Evolutionary conservation across 805 yeast genomes (phyloP).

Genomic region (Metschnikowia peoriensis): DNA sequence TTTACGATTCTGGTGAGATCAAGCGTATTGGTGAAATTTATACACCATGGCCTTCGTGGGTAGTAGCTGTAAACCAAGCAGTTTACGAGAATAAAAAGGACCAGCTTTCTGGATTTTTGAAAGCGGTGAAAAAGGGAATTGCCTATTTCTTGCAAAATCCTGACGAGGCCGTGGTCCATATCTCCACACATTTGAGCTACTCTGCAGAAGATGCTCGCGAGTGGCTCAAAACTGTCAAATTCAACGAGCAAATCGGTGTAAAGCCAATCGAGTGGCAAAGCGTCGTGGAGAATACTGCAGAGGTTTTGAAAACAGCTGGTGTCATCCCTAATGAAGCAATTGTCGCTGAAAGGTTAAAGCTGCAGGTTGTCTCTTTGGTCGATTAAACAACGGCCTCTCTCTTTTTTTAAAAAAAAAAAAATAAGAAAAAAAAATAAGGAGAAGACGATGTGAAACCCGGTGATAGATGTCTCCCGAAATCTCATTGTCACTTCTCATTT

Average conservation of each 20-base stretch:
- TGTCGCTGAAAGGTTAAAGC: slow-evolving; percentile 28
- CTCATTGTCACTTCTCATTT: too few relatives aligned
- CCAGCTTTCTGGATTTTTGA: slow-evolving; percentile 39
- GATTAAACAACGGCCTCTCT: slow-evolving; percentile 1
- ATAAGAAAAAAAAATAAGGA: not conserved
- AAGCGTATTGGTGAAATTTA: slow-evolving; percentile 82
- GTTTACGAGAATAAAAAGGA: slow-evolving; percentile 28
- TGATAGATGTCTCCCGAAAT: too few relatives aligned
- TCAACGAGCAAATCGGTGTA: slow-evolving; percentile 44
- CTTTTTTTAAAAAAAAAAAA: not conserved
- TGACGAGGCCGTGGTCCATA: slow-evolving; percentile 66
- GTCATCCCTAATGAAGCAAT: slow-evolving; percentile 42
- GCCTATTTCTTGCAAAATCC: slow-evolving; percentile 56
- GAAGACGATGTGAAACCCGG: not conserved
- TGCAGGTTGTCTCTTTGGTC: slow-evolving; percentile 13
- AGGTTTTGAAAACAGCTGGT: slow-evolving; percentile 61
- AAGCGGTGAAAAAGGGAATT: slow-evolving; percentile 65
- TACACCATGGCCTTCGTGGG: slow-evolving; percentile 98
- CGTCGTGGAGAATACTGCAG: slow-evolving; percentile 54
- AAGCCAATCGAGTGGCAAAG: slow-evolving; percentile 45
- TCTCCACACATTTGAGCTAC: slow-evolving; percentile 70
- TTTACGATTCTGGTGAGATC: slow-evolving; percentile 77
- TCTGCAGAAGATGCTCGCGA: slow-evolving; percentile 70
- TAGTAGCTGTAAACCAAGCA: slow-evolving; percentile 54
- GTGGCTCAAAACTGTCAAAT: slow-evolving; percentile 80